Conservation (phyloP, 441 rosid genomes). For the Eruca vesicaria region DNA sequence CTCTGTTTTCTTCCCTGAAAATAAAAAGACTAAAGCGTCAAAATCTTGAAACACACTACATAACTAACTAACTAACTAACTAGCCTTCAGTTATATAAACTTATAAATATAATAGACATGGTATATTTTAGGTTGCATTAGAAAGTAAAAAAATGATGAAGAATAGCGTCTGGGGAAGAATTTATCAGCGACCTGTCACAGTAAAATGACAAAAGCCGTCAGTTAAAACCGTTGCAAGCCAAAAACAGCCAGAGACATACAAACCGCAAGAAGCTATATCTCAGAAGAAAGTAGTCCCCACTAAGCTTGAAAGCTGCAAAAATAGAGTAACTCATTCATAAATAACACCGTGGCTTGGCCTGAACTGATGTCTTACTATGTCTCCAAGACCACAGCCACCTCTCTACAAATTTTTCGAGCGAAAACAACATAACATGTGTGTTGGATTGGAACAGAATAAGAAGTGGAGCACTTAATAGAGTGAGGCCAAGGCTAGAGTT, state of each 20-base stretch:
- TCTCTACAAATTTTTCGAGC: too few relatives aligned
- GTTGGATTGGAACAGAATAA: too few relatives aligned
- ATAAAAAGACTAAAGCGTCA: conserved; percentile 42
- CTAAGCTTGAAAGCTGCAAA: conserved; percentile 57
- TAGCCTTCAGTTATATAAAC: not conserved
- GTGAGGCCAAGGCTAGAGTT: conserved; percentile 52
- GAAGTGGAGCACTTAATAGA: conserved; percentile 56
- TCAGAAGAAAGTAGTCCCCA: conserved; percentile 76
- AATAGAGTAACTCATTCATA: conserved; percentile 72
- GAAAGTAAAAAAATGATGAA: conserved; percentile 10
- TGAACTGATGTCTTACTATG: conserved; percentile 64
- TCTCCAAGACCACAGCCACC: too few relatives aligned
- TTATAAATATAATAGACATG: not conserved
- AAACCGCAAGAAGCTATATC: conserved; percentile 73
- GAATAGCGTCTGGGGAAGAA: conserved; percentile 38
- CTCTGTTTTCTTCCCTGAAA: conserved; percentile 70
- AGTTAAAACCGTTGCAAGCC: conserved; percentile 51
- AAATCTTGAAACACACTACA: conserved; percentile 23
- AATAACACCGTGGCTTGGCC: conserved; percentile 62
- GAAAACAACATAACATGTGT: too few relatives aligned
- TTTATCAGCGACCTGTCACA: conserved; percentile 67
- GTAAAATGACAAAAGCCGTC: conserved; percentile 49
- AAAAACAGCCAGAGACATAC: conserved; percentile 94
- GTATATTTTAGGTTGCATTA: conserved; percentile 6
- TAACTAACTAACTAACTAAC: not conserved